Evolutionary conservation across 345 rosid genomes (phyloP), one percentile per base, ranked within the genome.

Genomic region (Arabis hirsuta): DNA sequence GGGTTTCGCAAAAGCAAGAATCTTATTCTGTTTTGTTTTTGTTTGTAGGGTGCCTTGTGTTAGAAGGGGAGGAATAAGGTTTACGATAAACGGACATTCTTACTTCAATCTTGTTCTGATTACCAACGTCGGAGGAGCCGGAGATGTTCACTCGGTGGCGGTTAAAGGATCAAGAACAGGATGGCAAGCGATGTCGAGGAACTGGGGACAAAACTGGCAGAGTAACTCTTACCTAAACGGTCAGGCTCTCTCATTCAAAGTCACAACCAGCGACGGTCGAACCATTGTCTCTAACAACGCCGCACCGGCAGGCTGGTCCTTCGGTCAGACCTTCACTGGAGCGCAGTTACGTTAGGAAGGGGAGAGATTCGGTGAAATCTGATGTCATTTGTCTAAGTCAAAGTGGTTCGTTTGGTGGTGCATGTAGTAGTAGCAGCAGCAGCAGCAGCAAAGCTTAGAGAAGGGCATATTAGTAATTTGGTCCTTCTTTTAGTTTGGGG

Each of bases 161-260:
- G 67, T 87, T 64, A 89, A 89, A 69, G 96, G 96, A 0, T 85
- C 92, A 4, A 83, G 81, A 67, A 85, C 88, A 0, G 88, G 92
- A 4, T 89, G 96, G 96, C 92, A 87, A 72, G 51, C 87, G 0
- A 87, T 89, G 96, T 85, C 96, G 1, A 83, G 96, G 12, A 89
- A 89, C 82, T 89, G 96, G 96, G 96, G 96, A 61, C 92, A 87
- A 50, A 89, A 89, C 81, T 89, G 95, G 95, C 95, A 88, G 63
- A 86, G 88, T 77, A 86, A 86, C 84, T 77, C 59, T 59, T 81
- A 83, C 68, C 81, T 89, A 32, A 85, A 87, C 39, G 96, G 96
- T 9, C 96, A 89, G 71, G 56, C 82, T 80, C 87, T 89, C 9
- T 89, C 96, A 46, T 89, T 89, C 60, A 84, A 85, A 84, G 85